Conservation (phyloP, 345 rosid species). For the Jatropha curcas region DNA sequence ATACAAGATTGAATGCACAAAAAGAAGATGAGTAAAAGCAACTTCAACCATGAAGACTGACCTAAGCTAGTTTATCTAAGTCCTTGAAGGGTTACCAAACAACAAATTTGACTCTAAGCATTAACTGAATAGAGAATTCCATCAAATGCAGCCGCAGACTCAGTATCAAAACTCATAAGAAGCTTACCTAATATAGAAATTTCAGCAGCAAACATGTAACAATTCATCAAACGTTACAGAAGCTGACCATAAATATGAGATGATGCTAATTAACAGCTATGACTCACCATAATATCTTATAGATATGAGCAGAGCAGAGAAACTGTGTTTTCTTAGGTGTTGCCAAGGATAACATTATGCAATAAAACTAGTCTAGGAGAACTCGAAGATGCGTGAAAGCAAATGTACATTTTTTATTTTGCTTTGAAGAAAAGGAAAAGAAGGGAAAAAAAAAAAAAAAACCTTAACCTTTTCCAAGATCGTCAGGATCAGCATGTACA, state of each 20-base stretch:
- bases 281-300: background rate
- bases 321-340: background rate
- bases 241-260: background rate
- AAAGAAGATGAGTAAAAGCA: background rate
- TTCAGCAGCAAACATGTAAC: background rate
- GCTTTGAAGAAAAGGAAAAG: too few relatives aligned
- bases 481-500: slow-evolving; percentile 88
- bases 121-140: background rate
- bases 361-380: background rate
- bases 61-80: too few relatives aligned
- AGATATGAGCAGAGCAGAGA: background rate
- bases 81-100: background rate
- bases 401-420: background rate
- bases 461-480: slow-evolving; percentile 75
- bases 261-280: background rate
- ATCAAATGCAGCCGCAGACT: background rate
- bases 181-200: background rate
- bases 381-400: background rate
- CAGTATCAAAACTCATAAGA: background rate
- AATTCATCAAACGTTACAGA: background rate
- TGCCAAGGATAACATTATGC: background rate
- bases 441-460: slow-evolving; percentile 3
- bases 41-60: background rate
- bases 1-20: background rate
- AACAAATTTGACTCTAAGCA: background rate